These are phyloP conservation scores for Akanthomyces muscarius DNA, from an alignment of 2,329 filamentous ascomycete species.

Conservation along the genomic window DNA sequence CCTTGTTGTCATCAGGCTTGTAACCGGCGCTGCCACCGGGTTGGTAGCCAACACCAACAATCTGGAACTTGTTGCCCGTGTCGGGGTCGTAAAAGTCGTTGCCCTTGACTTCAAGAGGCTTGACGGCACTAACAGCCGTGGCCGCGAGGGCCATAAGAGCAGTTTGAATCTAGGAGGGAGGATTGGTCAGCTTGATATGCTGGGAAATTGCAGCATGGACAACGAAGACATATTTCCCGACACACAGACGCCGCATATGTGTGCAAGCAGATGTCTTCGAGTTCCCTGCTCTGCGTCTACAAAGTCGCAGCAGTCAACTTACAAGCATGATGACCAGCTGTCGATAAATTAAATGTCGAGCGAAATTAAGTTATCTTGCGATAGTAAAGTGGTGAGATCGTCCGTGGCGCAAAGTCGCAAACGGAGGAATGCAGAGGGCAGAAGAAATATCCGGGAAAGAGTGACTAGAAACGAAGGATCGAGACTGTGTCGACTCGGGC, in stretches of 20 bases:
- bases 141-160: slow-evolving; percentile 51
- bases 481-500: neutral
- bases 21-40: slow-evolving; percentile 62
- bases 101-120: slow-evolving; percentile 52
- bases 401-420: slow-evolving; percentile 1
- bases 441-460: slow-evolving; percentile 18
- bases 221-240: neutral
- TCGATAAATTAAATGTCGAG: neutral
- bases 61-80: slow-evolving; percentile 58
- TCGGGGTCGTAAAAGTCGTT: slow-evolving; percentile 57
- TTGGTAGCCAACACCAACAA: slow-evolving; percentile 66
- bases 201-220: neutral
- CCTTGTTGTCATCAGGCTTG: slow-evolving; percentile 48
- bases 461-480: slow-evolving; percentile 22
- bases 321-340: slow-evolving; percentile 11
- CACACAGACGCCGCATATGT: neutral
- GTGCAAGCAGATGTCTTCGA: neutral
- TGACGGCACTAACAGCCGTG: slow-evolving; percentile 52
- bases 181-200: slow-evolving; percentile 19
- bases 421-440: neutral
- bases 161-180: slow-evolving; percentile 32
- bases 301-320: slow-evolving; percentile 11
- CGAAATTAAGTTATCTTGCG: neutral
- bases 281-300: neutral
- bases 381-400: neutral